Evolutionary conservation across 495 filamentous ascomycete species (phyloP), one percentile per base, ranked within the genome.

Genomic region (Annulohypoxylon nitens): DNA sequence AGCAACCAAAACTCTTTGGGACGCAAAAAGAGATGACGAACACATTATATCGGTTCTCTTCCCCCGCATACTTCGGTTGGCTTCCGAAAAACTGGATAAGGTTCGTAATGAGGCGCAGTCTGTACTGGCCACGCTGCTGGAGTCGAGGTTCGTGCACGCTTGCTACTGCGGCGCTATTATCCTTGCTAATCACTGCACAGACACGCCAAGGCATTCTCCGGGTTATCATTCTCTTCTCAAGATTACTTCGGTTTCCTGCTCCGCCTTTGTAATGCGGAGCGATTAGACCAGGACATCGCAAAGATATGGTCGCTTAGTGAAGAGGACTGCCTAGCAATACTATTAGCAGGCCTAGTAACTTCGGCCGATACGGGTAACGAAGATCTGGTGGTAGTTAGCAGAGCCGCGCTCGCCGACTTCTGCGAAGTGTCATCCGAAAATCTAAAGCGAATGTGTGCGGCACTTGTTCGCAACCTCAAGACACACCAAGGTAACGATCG

Each of bases 81-180:
- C 93, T 20, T 87, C 90, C 0, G 96, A 98, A 80, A 97, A 97
- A 78, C 85, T 98, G 4, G 96, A 99, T 77, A 92, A 93, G 66
- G 89, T 98, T 34, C 88, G 96, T 41, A 78, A 87, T 2, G 88
- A 90, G 74, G 94, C 94, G 2, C 84, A 87, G 63, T 75, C 78
- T 30, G 80, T 84, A 4, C 58, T 90, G 62, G 70, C 78, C 26
- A 61, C 83, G 67, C 61, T 79, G 61, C 47, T 84, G 39, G 69
- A 62, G 8, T 67, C 76, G 45, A 81, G 54, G 81, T 82, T 60
- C 69, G 82, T 75, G 64, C 16, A 47, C 4, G 53, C n/a, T 41
- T 36, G 18, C n/a, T 23, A 61, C 67, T 6, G 70, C 48, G 20
- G 64, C 51, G 48, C 10, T 60, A 8, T 16, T 39, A 20, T 53